Evolutionary conservation across 176 grass and related monocot species (phyloP).

Genomic region (Typha latifolia): DNA sequence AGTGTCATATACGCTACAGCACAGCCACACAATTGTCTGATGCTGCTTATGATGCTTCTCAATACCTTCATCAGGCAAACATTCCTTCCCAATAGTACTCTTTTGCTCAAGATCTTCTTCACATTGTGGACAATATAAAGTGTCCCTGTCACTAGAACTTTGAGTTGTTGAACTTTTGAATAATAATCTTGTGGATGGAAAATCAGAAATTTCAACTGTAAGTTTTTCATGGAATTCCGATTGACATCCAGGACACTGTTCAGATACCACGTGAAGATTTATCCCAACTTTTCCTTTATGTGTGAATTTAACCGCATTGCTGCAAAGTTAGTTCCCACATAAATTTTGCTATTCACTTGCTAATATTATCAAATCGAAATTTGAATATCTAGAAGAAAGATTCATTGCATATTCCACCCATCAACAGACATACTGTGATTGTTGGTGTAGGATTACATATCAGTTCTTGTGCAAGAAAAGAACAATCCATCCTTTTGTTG

Average conservation of each 20-base stretch:
- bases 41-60: conserved; percentile 20
- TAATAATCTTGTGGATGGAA: conserved; percentile 3
- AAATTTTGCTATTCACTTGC: background rate
- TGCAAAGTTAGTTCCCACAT: conserved; percentile 27
- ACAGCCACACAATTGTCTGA: conserved; percentile 58
- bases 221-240: conserved; percentile 7
- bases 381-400: too few species aligned
- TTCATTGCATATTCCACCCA: too few species aligned
- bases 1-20: conserved; percentile 75
- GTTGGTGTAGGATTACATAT: too few species aligned
- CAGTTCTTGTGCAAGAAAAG: too few species aligned
- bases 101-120: conserved; percentile 22
- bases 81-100: conserved; percentile 22
- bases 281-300: conserved; percentile 87
- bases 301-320: conserved; percentile 96
- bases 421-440: too few species aligned
- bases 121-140: conserved; percentile 26
- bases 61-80: conserved; percentile 19
- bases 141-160: conserved; percentile 36
- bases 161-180: conserved; percentile 24
- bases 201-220: background rate
- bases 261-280: conserved; percentile 49
- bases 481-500: too few species aligned
- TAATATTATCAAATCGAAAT: too few species aligned
- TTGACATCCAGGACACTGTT: conserved; percentile 25